Percentiles rank a stretch among this genome's conserved stretches.
Conservation (phyloP, 1,284 basidiomycete species). For the Ustilago nuda region DNA sequence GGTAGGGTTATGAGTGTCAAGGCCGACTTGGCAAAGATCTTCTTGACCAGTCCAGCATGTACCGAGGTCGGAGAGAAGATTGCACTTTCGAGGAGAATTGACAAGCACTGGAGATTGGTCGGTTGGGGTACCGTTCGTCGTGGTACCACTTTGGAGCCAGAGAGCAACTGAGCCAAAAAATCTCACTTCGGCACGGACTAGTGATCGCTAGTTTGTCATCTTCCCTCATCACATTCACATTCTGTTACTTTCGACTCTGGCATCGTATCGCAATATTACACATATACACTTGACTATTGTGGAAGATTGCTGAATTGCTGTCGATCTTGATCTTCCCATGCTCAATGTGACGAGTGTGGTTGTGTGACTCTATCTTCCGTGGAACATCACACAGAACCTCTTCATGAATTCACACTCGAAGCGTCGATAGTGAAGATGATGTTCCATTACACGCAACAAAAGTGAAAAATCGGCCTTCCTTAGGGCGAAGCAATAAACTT, state of each 20-base stretch:
- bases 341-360: no score
- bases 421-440: no score
- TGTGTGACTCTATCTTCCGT: no score
- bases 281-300: background rate
- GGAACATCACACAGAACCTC: no score
- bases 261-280: conserved; percentile 1
- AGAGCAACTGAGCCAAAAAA: conserved; percentile 40
- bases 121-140: conserved; percentile 70
- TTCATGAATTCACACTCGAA: no score
- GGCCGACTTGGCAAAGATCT: conserved; percentile 68
- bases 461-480: background rate
- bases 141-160: conserved; percentile 64
- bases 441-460: background rate
- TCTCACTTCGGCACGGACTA: no score
- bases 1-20: conserved; percentile 66
- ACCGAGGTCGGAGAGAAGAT: conserved; percentile 69
- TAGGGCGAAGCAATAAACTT: conserved; percentile 49
- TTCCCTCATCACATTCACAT: background rate
- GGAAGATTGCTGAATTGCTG: background rate
- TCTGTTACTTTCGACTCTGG: background rate
- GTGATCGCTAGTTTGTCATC: background rate
- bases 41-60: conserved; percentile 67
- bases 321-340: no score
- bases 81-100: conserved; percentile 70
- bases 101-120: conserved; percentile 90